A percentile compares a stretch with the other conserved stretches of the same genome.
Conservation (phyloP, 345 rosid genomes). For the Eutrema japonicum region DNA sequence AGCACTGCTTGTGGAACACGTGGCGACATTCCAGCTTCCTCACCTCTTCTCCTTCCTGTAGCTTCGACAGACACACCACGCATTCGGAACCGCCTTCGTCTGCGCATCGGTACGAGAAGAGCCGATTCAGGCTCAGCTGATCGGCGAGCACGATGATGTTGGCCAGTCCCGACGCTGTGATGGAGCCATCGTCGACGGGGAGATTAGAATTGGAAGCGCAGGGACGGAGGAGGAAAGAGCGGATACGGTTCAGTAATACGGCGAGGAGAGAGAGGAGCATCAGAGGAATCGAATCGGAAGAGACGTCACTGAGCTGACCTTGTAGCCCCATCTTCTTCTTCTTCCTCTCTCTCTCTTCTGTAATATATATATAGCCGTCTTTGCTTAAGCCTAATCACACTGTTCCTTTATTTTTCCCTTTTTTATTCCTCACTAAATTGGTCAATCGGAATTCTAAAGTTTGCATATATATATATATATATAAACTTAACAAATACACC, state of each 20-base stretch:
- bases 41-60: constrained; percentile 77
- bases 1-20: constrained; percentile 79
- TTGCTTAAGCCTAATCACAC: constrained; percentile 30
- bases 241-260: constrained; percentile 54
- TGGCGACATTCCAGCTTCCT: constrained; percentile 83
- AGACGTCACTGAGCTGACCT: constrained; percentile 69
- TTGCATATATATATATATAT: too few species aligned
- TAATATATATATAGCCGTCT: constrained; percentile 33
- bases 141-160: constrained; percentile 65
- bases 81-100: constrained; percentile 50
- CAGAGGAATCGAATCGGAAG: constrained; percentile 80
- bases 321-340: constrained; percentile 64
- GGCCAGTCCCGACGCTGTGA: constrained; percentile 60
- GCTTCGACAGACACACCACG: constrained; percentile 57
- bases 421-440: not conserved
- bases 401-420: not conserved
- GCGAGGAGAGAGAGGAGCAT: constrained; percentile 65
- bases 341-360: constrained; percentile 5
- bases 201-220: constrained; percentile 27
- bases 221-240: constrained; percentile 50
- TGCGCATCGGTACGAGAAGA: constrained; percentile 52
- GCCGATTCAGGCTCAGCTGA: constrained; percentile 62
- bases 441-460: not conserved
- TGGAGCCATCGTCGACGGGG: constrained; percentile 30
- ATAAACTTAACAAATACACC: too few species aligned